Conservation (phyloP, 352 stramenopile species). For the Globisporangium megalacanthum region DNA sequence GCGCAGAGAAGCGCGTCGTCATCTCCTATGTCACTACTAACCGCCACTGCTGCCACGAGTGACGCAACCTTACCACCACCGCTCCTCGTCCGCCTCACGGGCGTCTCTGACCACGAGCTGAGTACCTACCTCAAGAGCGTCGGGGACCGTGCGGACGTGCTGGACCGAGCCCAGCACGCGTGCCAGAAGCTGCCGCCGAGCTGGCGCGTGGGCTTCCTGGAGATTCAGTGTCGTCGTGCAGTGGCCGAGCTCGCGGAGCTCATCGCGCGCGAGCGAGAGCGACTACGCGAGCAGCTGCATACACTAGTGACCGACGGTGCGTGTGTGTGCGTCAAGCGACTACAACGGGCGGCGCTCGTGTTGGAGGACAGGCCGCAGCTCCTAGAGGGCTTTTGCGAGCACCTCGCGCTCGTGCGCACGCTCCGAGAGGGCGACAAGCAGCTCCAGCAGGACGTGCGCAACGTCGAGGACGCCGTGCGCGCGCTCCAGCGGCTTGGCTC, state of each 20-base stretch:
- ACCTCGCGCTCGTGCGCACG: constrained; percentile 50
- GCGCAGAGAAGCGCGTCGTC: not conserved
- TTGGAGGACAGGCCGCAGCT: constrained; percentile 67
- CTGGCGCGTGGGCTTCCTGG: constrained; percentile 69
- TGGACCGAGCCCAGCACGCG: constrained; percentile 50
- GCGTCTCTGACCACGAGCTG: constrained; percentile 32
- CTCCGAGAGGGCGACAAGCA: constrained; percentile 52
- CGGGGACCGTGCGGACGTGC: constrained; percentile 23
- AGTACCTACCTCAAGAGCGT: constrained; percentile 38
- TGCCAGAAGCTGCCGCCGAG: constrained; percentile 63
- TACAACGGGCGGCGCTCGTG: constrained; percentile 43
- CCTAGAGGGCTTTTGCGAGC: constrained; percentile 66
- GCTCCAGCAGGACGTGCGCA: constrained; percentile 61
- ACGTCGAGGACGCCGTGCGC: constrained; percentile 59
- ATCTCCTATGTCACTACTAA: not conserved
- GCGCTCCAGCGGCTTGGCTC: constrained; percentile 41
- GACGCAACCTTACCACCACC: no score
- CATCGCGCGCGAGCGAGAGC: constrained; percentile 42
- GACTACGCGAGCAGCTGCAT: constrained; percentile 32
- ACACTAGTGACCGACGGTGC: constrained; percentile 30
- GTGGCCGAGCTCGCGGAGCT: constrained; percentile 59
- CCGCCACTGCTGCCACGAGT: not conserved
- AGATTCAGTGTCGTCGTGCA: constrained; percentile 60
- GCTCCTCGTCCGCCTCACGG: constrained; percentile 25
- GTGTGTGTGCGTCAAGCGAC: constrained; percentile 25